These are phyloP conservation scores for Penicillium crustosum DNA, from an alignment of 2,329 filamentous ascomycete genomes.

Conservation along the genomic window DNA sequence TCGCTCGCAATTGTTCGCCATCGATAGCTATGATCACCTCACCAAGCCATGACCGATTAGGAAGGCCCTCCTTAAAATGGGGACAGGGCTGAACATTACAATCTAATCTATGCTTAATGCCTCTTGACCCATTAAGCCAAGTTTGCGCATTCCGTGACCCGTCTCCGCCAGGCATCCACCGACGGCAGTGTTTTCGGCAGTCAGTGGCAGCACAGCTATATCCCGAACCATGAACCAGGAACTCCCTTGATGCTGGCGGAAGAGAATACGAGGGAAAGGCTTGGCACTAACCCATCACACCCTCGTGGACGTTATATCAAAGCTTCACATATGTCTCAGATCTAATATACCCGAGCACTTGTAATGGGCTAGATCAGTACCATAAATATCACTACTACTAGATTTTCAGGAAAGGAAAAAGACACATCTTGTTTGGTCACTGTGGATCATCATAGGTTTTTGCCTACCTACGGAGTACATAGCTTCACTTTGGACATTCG, in stretches of 20 bases:
- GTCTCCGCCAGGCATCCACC: constrained; percentile 17
- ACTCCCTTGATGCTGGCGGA: not conserved
- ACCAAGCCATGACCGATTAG: constrained; percentile 24
- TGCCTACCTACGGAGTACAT: too few species aligned
- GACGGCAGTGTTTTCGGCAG: constrained; percentile 35
- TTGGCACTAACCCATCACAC: constrained; percentile 5
- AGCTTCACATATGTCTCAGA: not conserved
- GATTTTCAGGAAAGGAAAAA: too few species aligned
- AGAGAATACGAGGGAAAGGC: constrained; percentile 18
- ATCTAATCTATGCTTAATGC: constrained; percentile 27
- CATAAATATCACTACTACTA: too few species aligned
- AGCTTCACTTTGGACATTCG: too few species aligned
- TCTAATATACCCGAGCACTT: not conserved
- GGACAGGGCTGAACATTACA: constrained; percentile 14
- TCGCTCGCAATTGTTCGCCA: constrained; percentile 35
- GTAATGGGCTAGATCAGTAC: too few species aligned
- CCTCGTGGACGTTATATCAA: not conserved
- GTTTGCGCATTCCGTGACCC: not conserved
- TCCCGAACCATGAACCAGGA: not conserved
- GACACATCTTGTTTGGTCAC: too few species aligned
- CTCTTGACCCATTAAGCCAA: not conserved
- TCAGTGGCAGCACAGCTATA: constrained; percentile 18
- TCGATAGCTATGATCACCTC: constrained; percentile 35
- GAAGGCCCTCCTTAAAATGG: constrained; percentile 6
- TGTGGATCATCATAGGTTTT: too few species aligned